Percentiles rank a stretch among this genome's conserved stretches.
These are phyloP conservation scores for Metahyphopichia silvanorum DNA, from an alignment of 805 yeast species.

Conservation along the genomic window DNA sequence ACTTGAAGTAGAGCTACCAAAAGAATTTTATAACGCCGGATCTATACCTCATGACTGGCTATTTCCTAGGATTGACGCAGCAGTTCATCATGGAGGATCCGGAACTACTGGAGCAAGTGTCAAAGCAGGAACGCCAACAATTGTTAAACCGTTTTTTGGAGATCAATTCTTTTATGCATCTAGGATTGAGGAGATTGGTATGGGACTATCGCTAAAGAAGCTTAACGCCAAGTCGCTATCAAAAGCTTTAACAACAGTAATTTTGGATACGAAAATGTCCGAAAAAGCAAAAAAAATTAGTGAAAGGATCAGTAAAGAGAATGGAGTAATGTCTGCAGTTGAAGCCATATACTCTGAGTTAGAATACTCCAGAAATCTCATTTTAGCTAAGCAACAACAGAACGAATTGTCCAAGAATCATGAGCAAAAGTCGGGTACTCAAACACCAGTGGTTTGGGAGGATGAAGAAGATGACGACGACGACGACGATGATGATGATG, in stretches of 20 bases:
- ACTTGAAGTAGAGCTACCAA: conserved; percentile 53
- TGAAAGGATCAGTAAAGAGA: conserved; percentile 60
- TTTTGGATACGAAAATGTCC: conserved; percentile 63
- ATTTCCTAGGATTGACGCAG: conserved; percentile 84
- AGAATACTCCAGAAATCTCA: conserved; percentile 67
- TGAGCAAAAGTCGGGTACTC: conserved; percentile 21
- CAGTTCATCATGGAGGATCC: conserved; percentile 96
- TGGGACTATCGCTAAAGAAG: conserved; percentile 68
- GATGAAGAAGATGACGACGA: conserved; percentile 10
- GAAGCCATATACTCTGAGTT: conserved; percentile 73
- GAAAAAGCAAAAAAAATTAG: conserved; percentile 66
- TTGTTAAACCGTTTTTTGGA: conserved; percentile 93
- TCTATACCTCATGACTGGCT: conserved; percentile 92
- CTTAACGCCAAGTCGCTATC: conserved; percentile 62
- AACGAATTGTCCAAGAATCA: conserved; percentile 20
- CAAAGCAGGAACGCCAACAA: conserved; percentile 82
- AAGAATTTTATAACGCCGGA: conserved; percentile 66
- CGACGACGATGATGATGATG: conserved; percentile 8
- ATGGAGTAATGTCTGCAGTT: conserved; percentile 79
- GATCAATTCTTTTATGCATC: conserved; percentile 92
- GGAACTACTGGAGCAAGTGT: conserved; percentile 95
- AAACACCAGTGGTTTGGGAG: conserved; percentile 23
- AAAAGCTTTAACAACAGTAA: conserved; percentile 66
- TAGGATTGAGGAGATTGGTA: conserved; percentile 86
- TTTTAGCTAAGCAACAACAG: conserved; percentile 41